Conservation (phyloP, 805 yeast species). For the Kodamaea kaohsiungensis region DNA sequence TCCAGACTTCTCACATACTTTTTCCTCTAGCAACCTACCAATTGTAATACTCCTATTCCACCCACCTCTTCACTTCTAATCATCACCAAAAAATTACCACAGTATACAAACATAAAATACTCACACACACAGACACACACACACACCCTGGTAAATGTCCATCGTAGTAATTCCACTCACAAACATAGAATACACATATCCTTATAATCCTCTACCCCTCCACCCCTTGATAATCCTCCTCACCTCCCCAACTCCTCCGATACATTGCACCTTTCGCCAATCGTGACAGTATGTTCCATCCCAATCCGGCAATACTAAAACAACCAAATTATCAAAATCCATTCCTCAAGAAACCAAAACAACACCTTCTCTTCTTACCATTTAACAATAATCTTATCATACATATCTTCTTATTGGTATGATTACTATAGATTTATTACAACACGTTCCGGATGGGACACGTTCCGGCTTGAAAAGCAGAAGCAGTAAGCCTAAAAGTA, state of each 20-base stretch:
- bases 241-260: too few relatives aligned
- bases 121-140: too few relatives aligned
- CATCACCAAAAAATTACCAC: not conserved
- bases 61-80: not conserved
- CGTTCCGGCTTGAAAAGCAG: not conserved
- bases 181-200: too few relatives aligned
- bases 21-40: too few relatives aligned
- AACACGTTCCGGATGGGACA: not conserved
- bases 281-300: not conserved
- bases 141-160: too few relatives aligned
- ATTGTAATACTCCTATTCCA: too few relatives aligned
- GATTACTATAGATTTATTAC: conserved; percentile 15
- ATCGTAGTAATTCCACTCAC: not conserved
- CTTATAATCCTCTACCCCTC: too few relatives aligned
- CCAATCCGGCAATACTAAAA: conserved; percentile 2
- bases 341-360: not conserved
- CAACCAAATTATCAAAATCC: not conserved
- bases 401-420: not conserved
- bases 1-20: too few relatives aligned
- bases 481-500: not conserved
- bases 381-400: not conserved
- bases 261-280: too few relatives aligned
- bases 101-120: not conserved
- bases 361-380: not conserved
- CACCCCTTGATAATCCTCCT: too few relatives aligned